Evolutionary conservation across 768 basidiomycete species (phyloP), one percentile per base, ranked within the genome.

Genomic region (Hebeloma cylindrosporum): DNA sequence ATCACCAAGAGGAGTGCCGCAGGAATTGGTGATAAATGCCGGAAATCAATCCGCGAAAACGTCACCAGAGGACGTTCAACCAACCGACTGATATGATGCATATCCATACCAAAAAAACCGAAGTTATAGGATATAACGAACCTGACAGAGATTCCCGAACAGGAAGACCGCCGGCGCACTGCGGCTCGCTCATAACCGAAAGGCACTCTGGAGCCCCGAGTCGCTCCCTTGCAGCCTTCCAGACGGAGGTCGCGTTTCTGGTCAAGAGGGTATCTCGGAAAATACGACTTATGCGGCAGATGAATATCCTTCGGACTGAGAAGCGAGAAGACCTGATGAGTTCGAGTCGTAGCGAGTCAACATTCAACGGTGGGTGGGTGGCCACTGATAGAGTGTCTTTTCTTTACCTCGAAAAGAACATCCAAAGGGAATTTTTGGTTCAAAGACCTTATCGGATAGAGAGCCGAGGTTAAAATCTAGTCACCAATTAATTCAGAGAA

Each of bases 341-440:
- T 13, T 14, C 11, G 5, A 26, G 7, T 16, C 2, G n/a, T 13
- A 16, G 17, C 9, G n/a, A 30, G 21, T 8, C 6, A 13, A 31
- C 22, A 8, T 35, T 35, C 20, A 20, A 20, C 31, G 11, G 11
- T 17, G 4, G 5, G 9, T 11, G 20, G 14, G 14, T 6, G 25
- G 38, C 9, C 27, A 23, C 14, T 22, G 13, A 20, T 20, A 20
- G 8, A 11, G 27, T 9, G 32, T 13, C 2, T 31, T 20, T 37
- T n/a, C n/a, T n/a, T n/a, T n/a, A 60, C 60, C 33, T 56, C 56
- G 16, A 52, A 59, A 10, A 61, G 44, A 20, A 62, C 45, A 23
- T 64, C 63, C 34, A 64, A 16, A 4, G 63, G 63, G 56, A 64
- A n/a, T n/a, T n/a, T n/a, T n/a, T n/a, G n/a, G n/a, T n/a, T n/a